Conservation (phyloP, 208 protist genomes). For the Phytomonas sp. region DNA sequence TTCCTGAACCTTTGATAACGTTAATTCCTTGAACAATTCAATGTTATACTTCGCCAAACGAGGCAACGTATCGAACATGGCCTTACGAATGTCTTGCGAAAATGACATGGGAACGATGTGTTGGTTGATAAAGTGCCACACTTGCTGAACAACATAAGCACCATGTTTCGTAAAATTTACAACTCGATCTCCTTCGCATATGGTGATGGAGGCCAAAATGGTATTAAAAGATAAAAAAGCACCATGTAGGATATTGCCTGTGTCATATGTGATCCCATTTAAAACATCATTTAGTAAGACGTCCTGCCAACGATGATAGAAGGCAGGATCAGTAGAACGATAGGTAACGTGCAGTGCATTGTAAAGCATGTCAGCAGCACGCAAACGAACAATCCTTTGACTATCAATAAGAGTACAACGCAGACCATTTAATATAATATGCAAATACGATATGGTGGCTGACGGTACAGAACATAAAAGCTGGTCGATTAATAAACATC, state of each 20-base stretch:
- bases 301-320: constrained; percentile 58
- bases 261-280: constrained; percentile 28
- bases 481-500: constrained; percentile 68
- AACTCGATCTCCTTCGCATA: constrained; percentile 17
- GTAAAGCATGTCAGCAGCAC: constrained; percentile 37
- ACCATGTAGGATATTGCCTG: constrained; percentile 39
- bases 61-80: constrained; percentile 51
- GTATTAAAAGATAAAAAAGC: constrained; percentile 61
- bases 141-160: constrained; percentile 27
- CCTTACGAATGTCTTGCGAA: constrained; percentile 27
- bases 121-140: constrained; percentile 53
- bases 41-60: constrained; percentile 72
- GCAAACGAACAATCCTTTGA: constrained; percentile 29
- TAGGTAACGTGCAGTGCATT: constrained; percentile 53
- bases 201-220: constrained; percentile 49
- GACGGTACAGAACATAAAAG: constrained; percentile 63
- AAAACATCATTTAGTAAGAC: constrained; percentile 44
- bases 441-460: constrained; percentile 35
- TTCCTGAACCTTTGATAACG: constrained; percentile 31
- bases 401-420: constrained; percentile 39
- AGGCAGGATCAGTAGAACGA: constrained; percentile 36
- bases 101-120: constrained; percentile 22
- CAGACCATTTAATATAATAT: constrained; percentile 52
- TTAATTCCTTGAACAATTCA: constrained; percentile 45
- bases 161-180: constrained; percentile 36